Conservation (phyloP, 1,284 basidiomycete species). For the Melampsora larici-populina region DNA sequence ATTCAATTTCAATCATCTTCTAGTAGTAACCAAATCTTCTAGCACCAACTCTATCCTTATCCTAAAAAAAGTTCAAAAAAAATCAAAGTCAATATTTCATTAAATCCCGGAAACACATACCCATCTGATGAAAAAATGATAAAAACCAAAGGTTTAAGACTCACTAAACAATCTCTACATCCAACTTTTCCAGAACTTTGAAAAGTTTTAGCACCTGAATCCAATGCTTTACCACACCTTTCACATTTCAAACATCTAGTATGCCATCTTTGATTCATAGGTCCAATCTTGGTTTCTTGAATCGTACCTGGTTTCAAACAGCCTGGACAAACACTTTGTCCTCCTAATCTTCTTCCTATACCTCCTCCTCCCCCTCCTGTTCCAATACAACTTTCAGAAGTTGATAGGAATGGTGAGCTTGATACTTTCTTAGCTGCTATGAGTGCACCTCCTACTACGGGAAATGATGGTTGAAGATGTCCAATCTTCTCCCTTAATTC, state of each 20-base stretch:
- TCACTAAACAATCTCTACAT: constrained; percentile 38
- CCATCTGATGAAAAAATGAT: no score
- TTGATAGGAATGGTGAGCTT: constrained; percentile 19
- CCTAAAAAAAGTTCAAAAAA: neutral
- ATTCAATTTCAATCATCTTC: neutral
- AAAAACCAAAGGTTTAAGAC: neutral
- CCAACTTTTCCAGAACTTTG: constrained; percentile 20
- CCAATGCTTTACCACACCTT: constrained; percentile 27
- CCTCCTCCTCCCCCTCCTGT: neutral
- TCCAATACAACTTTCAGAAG: neutral
- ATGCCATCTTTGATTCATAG: constrained; percentile 33
- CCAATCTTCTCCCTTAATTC: constrained; percentile 10
- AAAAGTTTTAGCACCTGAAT: constrained; percentile 34
- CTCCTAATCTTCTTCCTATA: constrained; percentile 8
- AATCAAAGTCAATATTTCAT: neutral
- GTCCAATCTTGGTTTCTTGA: constrained; percentile 34
- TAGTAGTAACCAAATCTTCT: neutral
- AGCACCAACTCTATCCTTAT: neutral
- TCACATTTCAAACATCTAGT: constrained; percentile 35
- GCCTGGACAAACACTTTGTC: constrained; percentile 35
- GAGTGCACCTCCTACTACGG: constrained; percentile 7
- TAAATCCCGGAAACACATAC: no score
- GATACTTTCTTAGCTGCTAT: constrained; percentile 31
- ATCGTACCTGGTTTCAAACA: constrained; percentile 42
- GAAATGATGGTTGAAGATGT: constrained; percentile 29